Conservation (phyloP, 73 alveolate species). For the Symbiodinium pilosum region DNA sequence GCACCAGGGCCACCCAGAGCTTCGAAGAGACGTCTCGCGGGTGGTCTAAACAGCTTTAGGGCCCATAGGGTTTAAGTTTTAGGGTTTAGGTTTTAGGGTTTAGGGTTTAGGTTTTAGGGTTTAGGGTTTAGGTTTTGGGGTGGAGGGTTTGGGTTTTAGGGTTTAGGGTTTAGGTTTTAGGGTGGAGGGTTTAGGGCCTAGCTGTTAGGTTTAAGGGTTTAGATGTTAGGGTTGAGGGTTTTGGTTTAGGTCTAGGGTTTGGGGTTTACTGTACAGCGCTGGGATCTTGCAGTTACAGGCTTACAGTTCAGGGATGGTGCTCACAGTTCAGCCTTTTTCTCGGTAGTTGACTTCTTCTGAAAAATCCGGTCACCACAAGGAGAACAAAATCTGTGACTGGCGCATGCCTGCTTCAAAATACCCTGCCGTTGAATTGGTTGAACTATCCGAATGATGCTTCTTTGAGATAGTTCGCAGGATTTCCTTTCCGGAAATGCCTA, state of each 20-base stretch:
- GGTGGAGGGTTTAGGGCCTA: not conserved
- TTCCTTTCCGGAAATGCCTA: too few relatives aligned
- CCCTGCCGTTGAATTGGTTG: too few relatives aligned
- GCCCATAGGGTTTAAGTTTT: not conserved
- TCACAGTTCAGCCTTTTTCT: too few relatives aligned
- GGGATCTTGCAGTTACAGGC: not conserved
- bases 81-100: not conserved
- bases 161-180: not conserved
- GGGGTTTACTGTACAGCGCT: not conserved
- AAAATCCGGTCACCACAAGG: too few relatives aligned
- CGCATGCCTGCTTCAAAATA: too few relatives aligned
- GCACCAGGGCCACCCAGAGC: constrained; percentile 34
- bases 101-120: not conserved
- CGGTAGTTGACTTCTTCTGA: too few relatives aligned
- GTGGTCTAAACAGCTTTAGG: not conserved
- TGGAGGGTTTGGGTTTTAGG: not conserved
- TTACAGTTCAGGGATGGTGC: too few relatives aligned
- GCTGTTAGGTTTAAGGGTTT: too few relatives aligned
- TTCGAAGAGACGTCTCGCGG: constrained; percentile 44
- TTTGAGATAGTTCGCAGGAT: too few relatives aligned
- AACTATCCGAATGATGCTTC: too few relatives aligned
- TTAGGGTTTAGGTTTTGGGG: not conserved
- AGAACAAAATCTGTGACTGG: too few relatives aligned
- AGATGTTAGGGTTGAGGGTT: not conserved
- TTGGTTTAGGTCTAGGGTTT: not conserved